phyloP scores from a whole-genome alignment of 495 filamentous ascomycete species.

The Penicillium diatomitis region DNA sequence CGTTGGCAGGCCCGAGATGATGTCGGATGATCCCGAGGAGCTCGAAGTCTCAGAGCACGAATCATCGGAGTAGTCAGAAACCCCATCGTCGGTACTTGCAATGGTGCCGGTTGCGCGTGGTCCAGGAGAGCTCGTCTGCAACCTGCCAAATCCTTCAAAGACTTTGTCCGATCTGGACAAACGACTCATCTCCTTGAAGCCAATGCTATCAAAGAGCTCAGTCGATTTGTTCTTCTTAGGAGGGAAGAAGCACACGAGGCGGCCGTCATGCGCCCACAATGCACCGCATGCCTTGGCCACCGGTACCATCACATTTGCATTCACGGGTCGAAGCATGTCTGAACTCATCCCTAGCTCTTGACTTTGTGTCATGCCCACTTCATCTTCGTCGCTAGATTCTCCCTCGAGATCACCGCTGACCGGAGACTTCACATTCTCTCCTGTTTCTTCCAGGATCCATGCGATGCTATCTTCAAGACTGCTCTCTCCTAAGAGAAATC shows the following conservation, averaged over 20 bases:
- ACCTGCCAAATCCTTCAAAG: conserved; percentile 84
- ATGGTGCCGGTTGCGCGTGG: conserved; percentile 41
- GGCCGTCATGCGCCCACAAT: conserved; percentile 67
- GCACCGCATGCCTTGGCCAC: conserved; percentile 67
- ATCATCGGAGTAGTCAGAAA: conserved; percentile 52
- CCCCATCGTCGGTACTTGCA: conserved; percentile 40
- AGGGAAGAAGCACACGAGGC: conserved; percentile 79
- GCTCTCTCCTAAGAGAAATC: conserved; percentile 77
- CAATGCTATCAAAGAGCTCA: conserved; percentile 52
- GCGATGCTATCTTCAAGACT: conserved; percentile 64
- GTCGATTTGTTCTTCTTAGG: conserved; percentile 66
- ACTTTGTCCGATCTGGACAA: conserved; percentile 53
- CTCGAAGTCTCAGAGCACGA: conserved; percentile 59
- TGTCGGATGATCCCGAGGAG: conserved; percentile 61
- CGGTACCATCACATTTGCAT: conserved; percentile 68
- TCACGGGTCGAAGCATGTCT: conserved; percentile 45
- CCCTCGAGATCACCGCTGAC: conserved; percentile 54
- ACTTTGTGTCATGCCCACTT: conserved; percentile 48
- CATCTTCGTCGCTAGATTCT: conserved; percentile 81
- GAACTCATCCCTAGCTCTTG: conserved; percentile 48
- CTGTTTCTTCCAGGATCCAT: conserved; percentile 48
- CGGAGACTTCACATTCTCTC: conserved; percentile 36
- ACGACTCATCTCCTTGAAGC: conserved; percentile 52
- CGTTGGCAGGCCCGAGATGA: conserved; percentile 34
- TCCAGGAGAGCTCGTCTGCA: conserved; percentile 49